phyloP scores from a whole-genome alignment of 208 protist genomes.

The Trypanosoma melophagium region DNA sequence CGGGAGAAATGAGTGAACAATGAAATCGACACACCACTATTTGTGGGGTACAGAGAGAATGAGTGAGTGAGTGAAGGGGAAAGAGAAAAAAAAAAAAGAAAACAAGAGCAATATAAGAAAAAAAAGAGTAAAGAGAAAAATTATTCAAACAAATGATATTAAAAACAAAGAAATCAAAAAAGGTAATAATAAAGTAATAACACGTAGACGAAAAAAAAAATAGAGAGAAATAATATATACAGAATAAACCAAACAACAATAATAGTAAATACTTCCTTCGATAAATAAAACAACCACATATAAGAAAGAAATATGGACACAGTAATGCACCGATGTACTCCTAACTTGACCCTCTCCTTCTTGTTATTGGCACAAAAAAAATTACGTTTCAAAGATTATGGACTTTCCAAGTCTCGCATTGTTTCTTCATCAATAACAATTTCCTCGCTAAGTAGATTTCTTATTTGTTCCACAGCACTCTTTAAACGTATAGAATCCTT shows the following conservation, averaged over 20 bases:
- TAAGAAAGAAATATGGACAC: background rate
- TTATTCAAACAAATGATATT: conserved; percentile 6
- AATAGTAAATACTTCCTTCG: too few species aligned
- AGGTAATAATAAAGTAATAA: background rate
- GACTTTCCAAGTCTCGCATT: conserved; percentile 7
- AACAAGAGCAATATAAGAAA: background rate
- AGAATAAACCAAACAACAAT: background rate
- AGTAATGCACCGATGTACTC: too few species aligned
- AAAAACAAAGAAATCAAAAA: background rate
- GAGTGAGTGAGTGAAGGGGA: too few species aligned
- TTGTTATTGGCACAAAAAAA: background rate
- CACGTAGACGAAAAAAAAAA: conserved; percentile 20
- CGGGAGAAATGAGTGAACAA: too few species aligned
- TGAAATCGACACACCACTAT: too few species aligned
- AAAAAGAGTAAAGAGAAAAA: background rate
- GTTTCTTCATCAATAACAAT: conserved; percentile 27
- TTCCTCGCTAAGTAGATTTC: conserved; percentile 25
- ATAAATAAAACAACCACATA: background rate
- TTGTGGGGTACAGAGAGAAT: too few species aligned
- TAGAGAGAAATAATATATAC: conserved; percentile 2
- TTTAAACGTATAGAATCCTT: conserved; percentile 7
- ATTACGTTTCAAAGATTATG: too few species aligned
- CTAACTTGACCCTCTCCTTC: background rate
- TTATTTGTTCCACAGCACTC: conserved; percentile 7
- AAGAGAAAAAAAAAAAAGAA: conserved; percentile 11